Conservation (phyloP, 305 asterid species). For the Fraxinus velutina region DNA sequence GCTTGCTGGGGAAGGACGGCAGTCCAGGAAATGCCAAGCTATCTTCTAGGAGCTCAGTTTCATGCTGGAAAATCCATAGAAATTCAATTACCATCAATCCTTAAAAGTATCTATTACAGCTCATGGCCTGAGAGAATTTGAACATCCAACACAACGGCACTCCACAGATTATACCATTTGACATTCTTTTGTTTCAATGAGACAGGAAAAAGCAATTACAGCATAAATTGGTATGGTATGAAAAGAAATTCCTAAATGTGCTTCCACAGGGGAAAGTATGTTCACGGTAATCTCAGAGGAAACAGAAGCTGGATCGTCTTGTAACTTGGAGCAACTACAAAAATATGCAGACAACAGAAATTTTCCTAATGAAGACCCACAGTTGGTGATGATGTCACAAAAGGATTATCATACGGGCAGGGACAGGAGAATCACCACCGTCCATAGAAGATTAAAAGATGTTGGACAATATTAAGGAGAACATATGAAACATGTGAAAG, state of each 20-base stretch:
- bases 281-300: neutral
- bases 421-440: neutral
- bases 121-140: neutral
- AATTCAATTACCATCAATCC: neutral
- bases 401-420: neutral
- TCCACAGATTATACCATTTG: neutral
- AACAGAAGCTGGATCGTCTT: neutral
- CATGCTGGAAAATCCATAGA: slow-evolving; percentile 56
- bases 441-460: neutral
- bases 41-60: slow-evolving; percentile 84
- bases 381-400: neutral
- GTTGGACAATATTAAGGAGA: neutral
- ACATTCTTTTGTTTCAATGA: neutral
- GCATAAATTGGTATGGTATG: neutral
- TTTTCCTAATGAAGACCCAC: neutral
- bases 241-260: neutral
- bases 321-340: neutral
- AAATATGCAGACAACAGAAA: neutral
- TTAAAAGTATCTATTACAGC: neutral
- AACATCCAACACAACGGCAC: neutral
- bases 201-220: neutral
- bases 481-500: neutral
- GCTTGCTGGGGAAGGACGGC: slow-evolving; percentile 78
- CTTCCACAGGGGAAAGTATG: neutral
- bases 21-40: slow-evolving; percentile 76